Conservation (phyloP, 1,139 yeast genomes). For the Saccharomyces uvarum region DNA sequence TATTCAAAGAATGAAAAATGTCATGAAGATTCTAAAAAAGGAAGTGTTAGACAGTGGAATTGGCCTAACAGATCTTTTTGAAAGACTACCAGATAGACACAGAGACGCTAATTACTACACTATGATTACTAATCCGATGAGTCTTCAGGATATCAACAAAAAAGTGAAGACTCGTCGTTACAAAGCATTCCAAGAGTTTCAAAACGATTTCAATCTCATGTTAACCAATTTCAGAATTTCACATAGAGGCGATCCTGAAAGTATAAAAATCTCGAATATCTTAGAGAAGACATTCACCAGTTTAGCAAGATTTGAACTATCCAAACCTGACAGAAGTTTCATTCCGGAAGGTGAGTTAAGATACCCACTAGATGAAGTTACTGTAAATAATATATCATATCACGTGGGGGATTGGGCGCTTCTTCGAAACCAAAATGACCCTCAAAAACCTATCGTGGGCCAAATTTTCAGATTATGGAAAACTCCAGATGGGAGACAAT, state of each 20-base stretch:
- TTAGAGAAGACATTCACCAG: constrained; percentile 57
- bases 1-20: constrained; percentile 83
- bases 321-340: constrained; percentile 74
- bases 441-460: constrained; percentile 82
- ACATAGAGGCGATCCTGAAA: constrained; percentile 50
- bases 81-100: constrained; percentile 70
- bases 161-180: constrained; percentile 84
- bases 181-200: constrained; percentile 62
- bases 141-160: constrained; percentile 72
- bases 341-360: constrained; percentile 65
- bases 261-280: constrained; percentile 48
- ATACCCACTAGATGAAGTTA: constrained; percentile 69
- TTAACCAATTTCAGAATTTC: constrained; percentile 66
- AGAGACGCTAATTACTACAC: constrained; percentile 61
- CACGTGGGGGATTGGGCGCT: constrained; percentile 94
- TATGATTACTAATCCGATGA: constrained; percentile 60
- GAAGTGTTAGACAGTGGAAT: constrained; percentile 48
- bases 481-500: constrained; percentile 67
- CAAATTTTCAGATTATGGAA: constrained; percentile 92
- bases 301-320: constrained; percentile 62
- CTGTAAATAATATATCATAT: constrained; percentile 63
- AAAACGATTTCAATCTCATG: constrained; percentile 69
- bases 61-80: constrained; percentile 55
- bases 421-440: constrained; percentile 77
- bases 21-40: constrained; percentile 72